Base-by-base conservation (phyloP, 139 green algal genomes). In the Parachlorella kessleri region DNA sequence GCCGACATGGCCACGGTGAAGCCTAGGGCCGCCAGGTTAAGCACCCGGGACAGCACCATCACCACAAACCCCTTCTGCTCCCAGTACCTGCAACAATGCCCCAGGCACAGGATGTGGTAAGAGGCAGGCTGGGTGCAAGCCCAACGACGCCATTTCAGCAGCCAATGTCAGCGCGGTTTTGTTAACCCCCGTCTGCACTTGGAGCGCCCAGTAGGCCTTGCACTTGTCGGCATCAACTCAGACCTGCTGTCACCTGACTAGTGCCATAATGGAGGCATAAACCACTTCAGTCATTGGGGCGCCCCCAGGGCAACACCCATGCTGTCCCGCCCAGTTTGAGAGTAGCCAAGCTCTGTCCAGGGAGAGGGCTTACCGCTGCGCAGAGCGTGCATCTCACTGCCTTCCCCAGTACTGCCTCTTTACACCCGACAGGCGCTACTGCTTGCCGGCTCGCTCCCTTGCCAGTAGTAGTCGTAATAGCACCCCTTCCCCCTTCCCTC, bases 1-100 rank as follows among this genome's bases (percentile, higher is more conserved):
- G 70, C 89, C 2, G 85, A 93, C 77, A 98, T 94, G 48, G 81
- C 79, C 38, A 97, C 91, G 0, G 94, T 98, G 89, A 99, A 99
- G 21, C 72, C 90, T n/a, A 99, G 88, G 0, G 92, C 94, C 32
- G 89, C 38, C 55, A 98, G 79, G 81, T 98, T 98, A 37, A 97
- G 83, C 6, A 95, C 63, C 6, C 92, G 89, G 0, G 87, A 77
- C 28, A 90, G 40, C 30, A 94, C 26, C n/a, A 96, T 93, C 21
- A 87, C 82, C 14, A 41, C 68, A 30, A 95, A 90, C 6, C 94
- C 94, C 82, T 94, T 94, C 40, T 92, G 88, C 37, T 92, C 84
- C 88, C 91, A 96, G 83, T 95, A 97, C 68, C 91, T 96, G 83
- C 72, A 37, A n/a, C 18, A 66, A 7, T 1, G 24, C 5, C 10